phyloP scores from a whole-genome alignment of 2,329 filamentous ascomycete genomes.

The Capronia coronata region DNA sequence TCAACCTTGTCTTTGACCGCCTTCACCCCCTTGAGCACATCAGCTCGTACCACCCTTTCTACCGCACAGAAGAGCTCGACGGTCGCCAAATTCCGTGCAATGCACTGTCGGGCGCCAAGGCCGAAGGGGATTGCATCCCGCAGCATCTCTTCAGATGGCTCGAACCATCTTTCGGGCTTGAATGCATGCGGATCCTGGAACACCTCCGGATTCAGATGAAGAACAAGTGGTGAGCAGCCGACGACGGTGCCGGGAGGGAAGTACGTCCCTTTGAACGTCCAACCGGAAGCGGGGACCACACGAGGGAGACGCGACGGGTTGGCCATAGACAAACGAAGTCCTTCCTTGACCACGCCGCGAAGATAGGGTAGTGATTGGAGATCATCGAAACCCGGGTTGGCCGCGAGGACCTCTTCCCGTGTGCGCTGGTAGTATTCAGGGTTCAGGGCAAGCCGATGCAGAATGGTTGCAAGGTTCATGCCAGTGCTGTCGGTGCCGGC shows the following conservation, averaged over 20 bases:
- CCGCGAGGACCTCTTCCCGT: slow-evolving; percentile 19
- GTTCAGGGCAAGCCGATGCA: slow-evolving; percentile 41
- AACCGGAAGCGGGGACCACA: slow-evolving; percentile 39
- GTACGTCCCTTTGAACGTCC: slow-evolving; percentile 34
- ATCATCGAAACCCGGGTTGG: slow-evolving; percentile 27
- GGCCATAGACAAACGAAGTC: slow-evolving; percentile 46
- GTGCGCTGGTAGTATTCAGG: slow-evolving; percentile 35
- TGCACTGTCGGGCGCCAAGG: slow-evolving; percentile 44
- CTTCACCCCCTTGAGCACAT: slow-evolving; percentile 42
- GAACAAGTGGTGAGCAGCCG: slow-evolving; percentile 40
- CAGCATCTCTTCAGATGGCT: slow-evolving; percentile 37
- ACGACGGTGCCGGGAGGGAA: slow-evolving; percentile 44
- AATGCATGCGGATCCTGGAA: slow-evolving; percentile 43
- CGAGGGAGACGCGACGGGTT: slow-evolving; percentile 48
- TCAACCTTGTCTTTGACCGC: slow-evolving; percentile 40
- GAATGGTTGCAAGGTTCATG: slow-evolving; percentile 46
- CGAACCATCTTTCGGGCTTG: slow-evolving; percentile 46
- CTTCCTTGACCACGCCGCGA: slow-evolving; percentile 46
- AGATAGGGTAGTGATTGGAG: slow-evolving; percentile 42
- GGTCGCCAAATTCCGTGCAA: slow-evolving; percentile 46
- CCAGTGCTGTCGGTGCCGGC: slow-evolving; percentile 50
- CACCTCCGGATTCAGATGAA: slow-evolving; percentile 43
- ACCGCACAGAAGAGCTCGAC: slow-evolving; percentile 41
- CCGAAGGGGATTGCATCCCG: slow-evolving; percentile 46
- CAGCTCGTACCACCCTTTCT: slow-evolving; percentile 39